A percentile compares a stretch with the other conserved stretches of the same genome.
phyloP scores from a whole-genome alignment of 257 asterid species.

The Scutellaria minor region DNA sequence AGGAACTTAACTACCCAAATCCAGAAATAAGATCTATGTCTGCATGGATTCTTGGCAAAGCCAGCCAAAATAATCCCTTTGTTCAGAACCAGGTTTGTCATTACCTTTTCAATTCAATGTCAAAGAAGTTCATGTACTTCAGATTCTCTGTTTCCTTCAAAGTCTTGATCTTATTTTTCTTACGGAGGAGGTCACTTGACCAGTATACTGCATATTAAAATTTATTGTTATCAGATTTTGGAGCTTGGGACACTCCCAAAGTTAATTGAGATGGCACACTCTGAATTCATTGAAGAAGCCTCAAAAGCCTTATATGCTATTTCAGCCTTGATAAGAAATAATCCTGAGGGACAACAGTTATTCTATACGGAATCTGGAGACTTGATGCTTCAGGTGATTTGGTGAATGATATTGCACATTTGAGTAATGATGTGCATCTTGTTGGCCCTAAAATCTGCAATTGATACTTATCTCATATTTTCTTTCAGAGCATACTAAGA shows the following conservation, averaged over 20 bases:
- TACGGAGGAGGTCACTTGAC: slow-evolving; percentile 8
- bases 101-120: slow-evolving; percentile 23
- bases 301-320: slow-evolving; percentile 76
- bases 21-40: slow-evolving; percentile 65
- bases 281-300: slow-evolving; percentile 70
- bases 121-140: background rate
- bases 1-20: slow-evolving; percentile 55
- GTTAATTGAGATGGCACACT: slow-evolving; percentile 67
- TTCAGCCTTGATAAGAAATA: slow-evolving; percentile 81
- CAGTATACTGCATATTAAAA: slow-evolving; percentile 33
- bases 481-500: slow-evolving; percentile 67
- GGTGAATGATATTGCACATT: slow-evolving; percentile 25
- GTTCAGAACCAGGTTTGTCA: slow-evolving; percentile 78
- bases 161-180: background rate
- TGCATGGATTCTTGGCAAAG: slow-evolving; percentile 88
- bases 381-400: slow-evolving; percentile 77
- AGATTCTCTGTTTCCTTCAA: slow-evolving; percentile 8
- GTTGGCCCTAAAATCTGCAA: slow-evolving; percentile 23
- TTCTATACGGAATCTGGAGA: slow-evolving; percentile 75
- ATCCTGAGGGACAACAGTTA: slow-evolving; percentile 59
- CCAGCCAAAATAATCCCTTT: slow-evolving; percentile 79
- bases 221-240: slow-evolving; percentile 58
- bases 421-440: slow-evolving; percentile 26
- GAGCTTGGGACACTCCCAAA: slow-evolving; percentile 63
- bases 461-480: background rate